Evolutionary conservation across 2,329 filamentous ascomycete genomes (phyloP).

Genomic region (Fusarium luffae): DNA sequence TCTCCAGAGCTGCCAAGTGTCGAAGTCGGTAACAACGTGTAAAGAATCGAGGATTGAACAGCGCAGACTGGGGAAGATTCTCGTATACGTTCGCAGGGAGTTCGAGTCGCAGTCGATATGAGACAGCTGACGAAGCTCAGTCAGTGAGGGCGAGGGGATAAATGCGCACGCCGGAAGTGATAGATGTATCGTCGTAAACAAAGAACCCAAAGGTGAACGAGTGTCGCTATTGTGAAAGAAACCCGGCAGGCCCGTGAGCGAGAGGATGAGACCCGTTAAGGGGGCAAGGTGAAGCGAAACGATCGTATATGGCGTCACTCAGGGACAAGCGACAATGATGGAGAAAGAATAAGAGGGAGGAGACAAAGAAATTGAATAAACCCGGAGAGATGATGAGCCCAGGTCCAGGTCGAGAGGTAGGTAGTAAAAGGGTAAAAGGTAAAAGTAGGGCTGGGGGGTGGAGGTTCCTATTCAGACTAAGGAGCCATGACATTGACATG

Average conservation of each 20-base stretch:
- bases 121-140: constrained; percentile 10
- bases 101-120: constrained; percentile 9
- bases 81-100: constrained; percentile 34
- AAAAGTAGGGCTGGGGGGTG: constrained; percentile 40
- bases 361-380: constrained; percentile 35
- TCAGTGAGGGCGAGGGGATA: constrained; percentile 8
- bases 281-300: constrained; percentile 21
- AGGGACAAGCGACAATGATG: constrained; percentile 34
- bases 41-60: constrained; percentile 9
- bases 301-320: constrained; percentile 34
- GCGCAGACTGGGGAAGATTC: neutral
- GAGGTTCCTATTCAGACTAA: constrained; percentile 30
- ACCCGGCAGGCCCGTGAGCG: constrained; percentile 23
- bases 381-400: constrained; percentile 15
- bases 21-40: constrained; percentile 6
- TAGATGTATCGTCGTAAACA: constrained; percentile 11
- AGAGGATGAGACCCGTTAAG: constrained; percentile 34
- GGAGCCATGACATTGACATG: constrained; percentile 39
- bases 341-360: constrained; percentile 15
- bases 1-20: neutral
- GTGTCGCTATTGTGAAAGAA: constrained; percentile 26
- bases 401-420: neutral
- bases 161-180: neutral
- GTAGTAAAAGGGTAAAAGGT: constrained; percentile 5
- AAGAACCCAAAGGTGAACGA: constrained; percentile 32